Evolutionary conservation across 345 rosid genomes (phyloP).

Genomic region (Pistacia integerrima): DNA sequence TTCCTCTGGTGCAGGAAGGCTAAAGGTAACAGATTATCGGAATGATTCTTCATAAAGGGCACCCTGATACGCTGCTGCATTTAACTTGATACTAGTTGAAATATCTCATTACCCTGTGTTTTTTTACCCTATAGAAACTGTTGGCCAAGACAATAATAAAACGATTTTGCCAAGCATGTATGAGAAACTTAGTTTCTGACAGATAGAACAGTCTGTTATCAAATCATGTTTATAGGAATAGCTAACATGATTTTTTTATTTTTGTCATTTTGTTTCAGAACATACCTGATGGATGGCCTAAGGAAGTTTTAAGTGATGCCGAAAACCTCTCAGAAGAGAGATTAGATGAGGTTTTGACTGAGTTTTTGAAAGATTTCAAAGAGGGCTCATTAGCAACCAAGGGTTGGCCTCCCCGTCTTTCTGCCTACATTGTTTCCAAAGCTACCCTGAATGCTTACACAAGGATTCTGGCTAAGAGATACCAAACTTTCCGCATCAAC

Average conservation of each 20-base stretch:
- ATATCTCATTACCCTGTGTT: too few relatives aligned
- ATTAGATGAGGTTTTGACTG: slow-evolving; percentile 30
- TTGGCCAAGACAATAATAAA: not conserved
- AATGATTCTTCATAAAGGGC: not conserved
- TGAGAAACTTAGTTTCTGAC: too few relatives aligned
- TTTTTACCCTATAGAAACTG: too few relatives aligned
- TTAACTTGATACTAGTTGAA: too few relatives aligned
- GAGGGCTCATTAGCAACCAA: slow-evolving; percentile 27
- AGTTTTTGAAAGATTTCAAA: slow-evolving; percentile 31
- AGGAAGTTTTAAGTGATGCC: slow-evolving; percentile 22
- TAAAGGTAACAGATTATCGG: slow-evolving; percentile 27
- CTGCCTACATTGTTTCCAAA: slow-evolving; percentile 35
- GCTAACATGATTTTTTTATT: too few relatives aligned
- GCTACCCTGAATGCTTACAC: slow-evolving; percentile 39
- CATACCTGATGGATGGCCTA: slow-evolving; percentile 30
- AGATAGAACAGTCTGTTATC: too few relatives aligned
- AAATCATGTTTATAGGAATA: too few relatives aligned
- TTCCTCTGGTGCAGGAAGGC: slow-evolving; percentile 16
- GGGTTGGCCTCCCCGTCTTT: slow-evolving; percentile 37
- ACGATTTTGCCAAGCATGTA: not conserved
- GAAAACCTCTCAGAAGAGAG: slow-evolving; percentile 34
- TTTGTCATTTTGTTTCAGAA: slow-evolving; percentile 10
- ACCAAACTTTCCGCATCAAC: slow-evolving; percentile 29
- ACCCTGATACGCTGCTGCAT: too few relatives aligned
- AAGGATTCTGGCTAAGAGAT: slow-evolving; percentile 39